A percentile compares a stretch with the other conserved stretches of the same genome.
phyloP scores from a whole-genome alignment of 768 basidiomycete species.

The Hypholoma fasciculare region DNA sequence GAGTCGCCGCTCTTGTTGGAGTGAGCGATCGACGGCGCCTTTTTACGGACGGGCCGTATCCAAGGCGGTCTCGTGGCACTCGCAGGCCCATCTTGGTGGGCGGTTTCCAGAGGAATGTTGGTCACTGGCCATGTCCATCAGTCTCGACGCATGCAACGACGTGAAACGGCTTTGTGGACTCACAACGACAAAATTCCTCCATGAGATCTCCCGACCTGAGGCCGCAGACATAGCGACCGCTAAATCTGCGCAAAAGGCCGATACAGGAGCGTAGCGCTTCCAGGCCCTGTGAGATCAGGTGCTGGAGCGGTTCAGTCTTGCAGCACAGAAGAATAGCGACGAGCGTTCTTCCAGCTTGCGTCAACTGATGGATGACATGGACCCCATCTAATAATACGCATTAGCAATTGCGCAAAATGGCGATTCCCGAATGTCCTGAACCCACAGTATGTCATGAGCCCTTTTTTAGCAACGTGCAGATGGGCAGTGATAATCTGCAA shows the following conservation, averaged over 20 bases:
- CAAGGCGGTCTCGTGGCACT: slow-evolving; percentile 72
- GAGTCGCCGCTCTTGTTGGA: slow-evolving; percentile 45
- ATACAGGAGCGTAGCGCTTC: slow-evolving; percentile 89
- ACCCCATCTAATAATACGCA: slow-evolving; percentile 67
- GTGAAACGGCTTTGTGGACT: slow-evolving; percentile 21
- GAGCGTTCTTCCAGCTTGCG: slow-evolving; percentile 89
- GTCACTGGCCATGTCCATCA: slow-evolving; percentile 50
- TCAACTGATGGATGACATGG: slow-evolving; percentile 93
- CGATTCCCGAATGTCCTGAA: slow-evolving; percentile 11
- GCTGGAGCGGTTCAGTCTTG: slow-evolving; percentile 74
- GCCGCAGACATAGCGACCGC: slow-evolving; percentile 90
- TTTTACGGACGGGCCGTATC: slow-evolving; percentile 87
- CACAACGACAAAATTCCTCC: slow-evolving; percentile 92
- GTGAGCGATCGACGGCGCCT: slow-evolving; percentile 50
- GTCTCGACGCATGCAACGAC: neutral
- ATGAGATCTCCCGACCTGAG: slow-evolving; percentile 89
- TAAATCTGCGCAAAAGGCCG: slow-evolving; percentile 83
- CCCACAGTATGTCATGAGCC: slow-evolving; percentile 94
- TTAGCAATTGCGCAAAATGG: slow-evolving; percentile 9
- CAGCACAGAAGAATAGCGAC: slow-evolving; percentile 87
- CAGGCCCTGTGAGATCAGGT: slow-evolving; percentile 77
- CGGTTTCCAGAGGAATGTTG: slow-evolving; percentile 81
- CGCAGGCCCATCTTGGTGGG: slow-evolving; percentile 46
- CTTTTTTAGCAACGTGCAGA: slow-evolving; percentile 81
- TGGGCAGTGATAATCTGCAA: slow-evolving; percentile 82